A percentile compares a stretch with the other conserved stretches of the same genome.
Evolutionary conservation across 495 filamentous ascomycete genomes (phyloP).

Genomic region (Penicillium turbatum): DNA sequence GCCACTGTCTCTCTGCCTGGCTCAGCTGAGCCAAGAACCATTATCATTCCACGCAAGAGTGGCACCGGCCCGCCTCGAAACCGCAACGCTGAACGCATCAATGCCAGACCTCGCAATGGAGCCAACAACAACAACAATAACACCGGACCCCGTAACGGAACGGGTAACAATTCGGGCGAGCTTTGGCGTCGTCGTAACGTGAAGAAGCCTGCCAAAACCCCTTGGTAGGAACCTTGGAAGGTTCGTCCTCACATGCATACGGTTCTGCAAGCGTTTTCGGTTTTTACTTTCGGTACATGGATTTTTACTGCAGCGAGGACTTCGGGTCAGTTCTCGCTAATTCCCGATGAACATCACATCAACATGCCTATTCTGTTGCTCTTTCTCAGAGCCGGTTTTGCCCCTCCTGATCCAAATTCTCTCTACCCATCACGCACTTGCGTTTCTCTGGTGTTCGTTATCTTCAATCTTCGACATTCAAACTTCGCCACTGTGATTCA

Average conservation of each 20-base stretch:
- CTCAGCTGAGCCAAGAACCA: slow-evolving; percentile 22
- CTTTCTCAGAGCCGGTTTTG: not conserved
- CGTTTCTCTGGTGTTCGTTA: not conserved
- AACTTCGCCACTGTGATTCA: not conserved
- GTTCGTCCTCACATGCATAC: not conserved
- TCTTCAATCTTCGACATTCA: not conserved
- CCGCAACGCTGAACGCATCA: slow-evolving; percentile 22
- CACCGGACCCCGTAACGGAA: not conserved
- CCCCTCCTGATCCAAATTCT: not conserved
- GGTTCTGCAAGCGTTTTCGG: not conserved
- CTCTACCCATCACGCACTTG: not conserved
- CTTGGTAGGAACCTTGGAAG: not conserved
- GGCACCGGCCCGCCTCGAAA: slow-evolving; percentile 22
- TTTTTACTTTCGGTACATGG: not conserved
- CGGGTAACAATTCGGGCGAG: slow-evolving; percentile 23
- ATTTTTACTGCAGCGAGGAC: not conserved
- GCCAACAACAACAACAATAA: slow-evolving; percentile 16
- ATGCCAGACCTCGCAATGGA: slow-evolving; percentile 28
- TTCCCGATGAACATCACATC: not conserved
- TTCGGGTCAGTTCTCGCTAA: not conserved
- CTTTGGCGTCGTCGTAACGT: not conserved
- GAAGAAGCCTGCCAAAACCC: not conserved
- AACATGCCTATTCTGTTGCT: not conserved
- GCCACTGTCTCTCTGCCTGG: slow-evolving; percentile 39
- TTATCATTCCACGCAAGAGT: slow-evolving; percentile 33